phyloP scores from a whole-genome alignment of 176 grass and related monocot genomes.

The Carex kokanica region DNA sequence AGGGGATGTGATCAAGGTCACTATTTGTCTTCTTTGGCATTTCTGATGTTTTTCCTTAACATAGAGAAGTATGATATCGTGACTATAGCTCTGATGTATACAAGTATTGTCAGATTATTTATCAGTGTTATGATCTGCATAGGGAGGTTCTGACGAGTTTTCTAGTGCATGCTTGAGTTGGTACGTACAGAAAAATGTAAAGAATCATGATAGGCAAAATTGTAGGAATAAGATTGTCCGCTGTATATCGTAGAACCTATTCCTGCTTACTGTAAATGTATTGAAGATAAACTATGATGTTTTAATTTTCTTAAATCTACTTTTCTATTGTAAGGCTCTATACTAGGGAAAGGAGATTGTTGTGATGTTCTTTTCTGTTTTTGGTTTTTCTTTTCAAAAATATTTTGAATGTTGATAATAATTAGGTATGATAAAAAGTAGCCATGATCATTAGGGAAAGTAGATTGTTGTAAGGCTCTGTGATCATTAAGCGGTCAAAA shows the following conservation, averaged over 20 bases:
- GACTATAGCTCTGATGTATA: not conserved
- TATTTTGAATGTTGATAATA: not conserved
- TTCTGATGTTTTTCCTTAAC: slow-evolving; percentile 15
- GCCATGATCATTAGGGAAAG: too few species aligned
- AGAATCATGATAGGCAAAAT: slow-evolving; percentile 10
- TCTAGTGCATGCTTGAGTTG: slow-evolving; percentile 12
- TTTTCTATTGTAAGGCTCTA: not conserved
- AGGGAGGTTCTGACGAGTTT: slow-evolving; percentile 11
- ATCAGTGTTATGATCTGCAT: not conserved
- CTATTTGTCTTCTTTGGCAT: not conserved
- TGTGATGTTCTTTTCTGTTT: not conserved
- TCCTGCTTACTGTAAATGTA: slow-evolving; percentile 23
- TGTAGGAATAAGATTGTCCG: not conserved
- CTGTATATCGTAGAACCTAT: slow-evolving; percentile 9
- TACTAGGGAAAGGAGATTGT: not conserved
- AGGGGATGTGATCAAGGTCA: not conserved
- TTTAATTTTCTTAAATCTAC: slow-evolving; percentile 1
- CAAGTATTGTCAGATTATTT: not conserved
- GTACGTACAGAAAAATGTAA: slow-evolving; percentile 21
- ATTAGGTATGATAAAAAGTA: too few species aligned
- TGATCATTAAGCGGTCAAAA: not conserved
- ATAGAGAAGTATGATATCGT: not conserved
- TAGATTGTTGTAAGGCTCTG: too few species aligned
- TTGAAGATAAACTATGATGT: not conserved
- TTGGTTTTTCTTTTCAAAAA: not conserved